Percentiles rank a stretch among this genome's conserved stretches.
phyloP scores from a whole-genome alignment of 352 stramenopile species.

The Globisporangium lucens region DNA sequence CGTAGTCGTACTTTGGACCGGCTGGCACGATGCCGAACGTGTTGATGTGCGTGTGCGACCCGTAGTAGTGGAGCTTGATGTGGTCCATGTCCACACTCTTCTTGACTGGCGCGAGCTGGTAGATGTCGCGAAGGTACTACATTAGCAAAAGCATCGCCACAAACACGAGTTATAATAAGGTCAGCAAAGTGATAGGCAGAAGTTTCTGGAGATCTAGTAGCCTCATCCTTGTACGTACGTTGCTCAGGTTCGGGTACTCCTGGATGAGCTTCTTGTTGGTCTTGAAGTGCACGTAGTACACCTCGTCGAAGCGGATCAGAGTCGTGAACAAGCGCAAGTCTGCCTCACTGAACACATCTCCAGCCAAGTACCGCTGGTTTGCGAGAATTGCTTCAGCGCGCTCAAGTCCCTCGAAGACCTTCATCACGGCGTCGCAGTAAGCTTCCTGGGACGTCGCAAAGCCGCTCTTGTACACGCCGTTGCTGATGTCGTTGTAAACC shows the following conservation, averaged over 20 bases:
- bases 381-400: slow-evolving; percentile 62
- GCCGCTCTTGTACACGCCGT: slow-evolving; percentile 91
- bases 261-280: slow-evolving; percentile 86
- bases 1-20: slow-evolving; percentile 28
- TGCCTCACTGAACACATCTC: slow-evolving; percentile 68
- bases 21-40: slow-evolving; percentile 41
- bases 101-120: slow-evolving; percentile 88
- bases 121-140: slow-evolving; percentile 60
- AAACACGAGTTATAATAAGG: too few species aligned
- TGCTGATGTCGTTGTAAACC: slow-evolving; percentile 92
- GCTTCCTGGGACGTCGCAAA: slow-evolving; percentile 86
- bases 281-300: slow-evolving; percentile 88
- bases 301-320: slow-evolving; percentile 78
- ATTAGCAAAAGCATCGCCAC: too few species aligned
- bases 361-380: slow-evolving; percentile 58
- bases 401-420: slow-evolving; percentile 68
- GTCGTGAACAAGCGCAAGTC: slow-evolving; percentile 80
- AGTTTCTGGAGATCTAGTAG: too few species aligned
- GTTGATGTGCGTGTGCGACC: slow-evolving; percentile 48
- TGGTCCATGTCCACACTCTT: slow-evolving; percentile 34
- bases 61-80: slow-evolving; percentile 55
- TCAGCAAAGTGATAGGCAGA: too few species aligned
- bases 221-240: slow-evolving; percentile 30
- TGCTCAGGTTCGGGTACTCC: slow-evolving; percentile 86
- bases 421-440: slow-evolving; percentile 80